Conservation (phyloP, 306 rosid genomes). For the Cicer arietinum region DNA sequence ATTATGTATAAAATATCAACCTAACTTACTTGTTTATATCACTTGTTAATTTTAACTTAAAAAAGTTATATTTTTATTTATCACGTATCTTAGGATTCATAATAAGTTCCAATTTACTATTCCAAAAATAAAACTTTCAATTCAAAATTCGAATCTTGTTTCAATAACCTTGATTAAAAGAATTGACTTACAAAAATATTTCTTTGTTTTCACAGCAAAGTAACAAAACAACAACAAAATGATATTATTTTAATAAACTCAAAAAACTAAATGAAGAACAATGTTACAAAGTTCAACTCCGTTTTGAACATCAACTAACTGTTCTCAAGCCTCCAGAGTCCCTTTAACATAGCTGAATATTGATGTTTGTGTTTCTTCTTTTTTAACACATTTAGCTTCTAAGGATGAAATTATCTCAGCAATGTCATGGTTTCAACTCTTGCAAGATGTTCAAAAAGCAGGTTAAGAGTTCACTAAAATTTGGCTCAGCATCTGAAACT, state of each 20-base stretch:
- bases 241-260: background rate
- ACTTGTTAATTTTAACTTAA: no score
- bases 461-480: background rate
- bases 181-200: background rate
- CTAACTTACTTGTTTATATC: no score
- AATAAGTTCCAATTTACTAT: background rate
- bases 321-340: background rate
- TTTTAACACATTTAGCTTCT: background rate
- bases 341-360: background rate
- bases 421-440: slow-evolving; percentile 2
- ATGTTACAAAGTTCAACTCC: background rate
- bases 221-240: background rate
- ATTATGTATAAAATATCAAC: no score
- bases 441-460: background rate
- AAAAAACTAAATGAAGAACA: slow-evolving; percentile 17
- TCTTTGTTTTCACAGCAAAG: background rate
- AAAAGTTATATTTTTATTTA: no score
- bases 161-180: background rate
- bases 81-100: no score
- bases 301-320: background rate
- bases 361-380: background rate
- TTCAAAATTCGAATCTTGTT: background rate
- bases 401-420: slow-evolving; percentile 17
- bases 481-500: slow-evolving; percentile 9
- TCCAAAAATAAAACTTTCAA: no score